phyloP scores from a whole-genome alignment of 208 protist genomes.

The Leishmania arabica region DNA sequence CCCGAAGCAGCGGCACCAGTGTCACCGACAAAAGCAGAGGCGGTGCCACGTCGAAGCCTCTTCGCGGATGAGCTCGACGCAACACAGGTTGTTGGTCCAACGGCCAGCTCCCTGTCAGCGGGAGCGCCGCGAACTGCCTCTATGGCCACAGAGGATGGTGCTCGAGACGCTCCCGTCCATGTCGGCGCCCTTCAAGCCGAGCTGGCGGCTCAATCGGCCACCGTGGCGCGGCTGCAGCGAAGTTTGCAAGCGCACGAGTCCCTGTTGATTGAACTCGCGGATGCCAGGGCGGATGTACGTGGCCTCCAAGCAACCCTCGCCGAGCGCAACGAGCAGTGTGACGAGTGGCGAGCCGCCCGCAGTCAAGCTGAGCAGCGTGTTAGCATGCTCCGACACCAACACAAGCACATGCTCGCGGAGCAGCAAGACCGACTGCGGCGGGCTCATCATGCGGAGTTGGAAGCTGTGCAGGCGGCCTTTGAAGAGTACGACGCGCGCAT shows the following conservation, averaged over 20 bases:
- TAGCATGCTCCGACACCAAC: slow-evolving; percentile 1
- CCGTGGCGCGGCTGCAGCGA: slow-evolving; percentile 20
- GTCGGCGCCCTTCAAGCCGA: slow-evolving; percentile 10
- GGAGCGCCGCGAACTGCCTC: neutral
- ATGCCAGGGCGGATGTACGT: slow-evolving; percentile 12
- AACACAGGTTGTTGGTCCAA: neutral
- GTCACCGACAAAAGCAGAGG: neutral
- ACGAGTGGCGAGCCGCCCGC: slow-evolving; percentile 13
- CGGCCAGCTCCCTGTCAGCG: neutral
- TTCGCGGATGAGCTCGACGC: neutral
- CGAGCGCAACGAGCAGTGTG: slow-evolving; percentile 23
- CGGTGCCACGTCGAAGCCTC: neutral
- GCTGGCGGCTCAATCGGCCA: slow-evolving; percentile 13
- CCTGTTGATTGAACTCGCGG: slow-evolving; percentile 20
- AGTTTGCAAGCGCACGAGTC: slow-evolving; percentile 24
- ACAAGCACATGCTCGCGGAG: slow-evolving; percentile 31
- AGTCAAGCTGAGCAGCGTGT: slow-evolving; percentile 14
- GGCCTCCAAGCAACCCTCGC: neutral
- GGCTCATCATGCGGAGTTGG: slow-evolving; percentile 40
- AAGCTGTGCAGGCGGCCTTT: slow-evolving; percentile 47
- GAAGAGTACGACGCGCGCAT: slow-evolving; percentile 52
- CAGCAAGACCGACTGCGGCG: slow-evolving; percentile 39
- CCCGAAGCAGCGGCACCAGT: neutral
- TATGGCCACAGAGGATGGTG: neutral
- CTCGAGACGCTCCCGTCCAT: neutral